Conservation (phyloP, 768 basidiomycete genomes). For the Ramaria sp. region DNA sequence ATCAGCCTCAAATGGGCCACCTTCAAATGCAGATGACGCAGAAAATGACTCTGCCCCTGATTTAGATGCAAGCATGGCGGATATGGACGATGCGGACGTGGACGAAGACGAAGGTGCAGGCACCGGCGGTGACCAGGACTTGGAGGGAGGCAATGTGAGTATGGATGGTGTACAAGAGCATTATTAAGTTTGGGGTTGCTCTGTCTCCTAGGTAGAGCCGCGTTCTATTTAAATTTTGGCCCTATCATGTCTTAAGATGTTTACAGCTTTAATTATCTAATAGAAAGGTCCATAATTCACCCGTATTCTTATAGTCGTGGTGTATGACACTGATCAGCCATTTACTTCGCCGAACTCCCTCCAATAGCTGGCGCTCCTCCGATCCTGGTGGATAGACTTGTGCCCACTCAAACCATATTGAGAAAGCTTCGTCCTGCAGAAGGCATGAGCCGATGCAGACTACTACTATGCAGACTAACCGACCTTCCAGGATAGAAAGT, state of each 20-base stretch:
- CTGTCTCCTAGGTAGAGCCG: too few species aligned
- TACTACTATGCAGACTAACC: constrained; percentile 11
- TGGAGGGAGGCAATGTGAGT: constrained; percentile 14
- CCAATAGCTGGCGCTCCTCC: constrained; percentile 59
- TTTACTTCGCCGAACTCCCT: constrained; percentile 54
- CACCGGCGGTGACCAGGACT: constrained; percentile 27
- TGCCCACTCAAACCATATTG: constrained; percentile 94
- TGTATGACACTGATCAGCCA: constrained; percentile 93
- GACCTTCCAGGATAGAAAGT: constrained; percentile 96
- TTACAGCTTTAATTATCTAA: constrained; percentile 25
- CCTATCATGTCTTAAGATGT: background rate
- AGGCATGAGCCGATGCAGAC: constrained; percentile 5
- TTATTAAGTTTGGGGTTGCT: too few species aligned
- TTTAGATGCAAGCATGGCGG: constrained; percentile 57
- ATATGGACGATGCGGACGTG: constrained; percentile 35
- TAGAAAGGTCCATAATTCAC: constrained; percentile 81
- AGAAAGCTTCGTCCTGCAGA: constrained; percentile 85
- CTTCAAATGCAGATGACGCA: constrained; percentile 17
- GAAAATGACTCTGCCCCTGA: constrained; percentile 27
- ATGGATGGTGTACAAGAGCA: background rate
- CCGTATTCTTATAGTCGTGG: constrained; percentile 77
- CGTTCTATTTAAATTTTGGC: too few species aligned
- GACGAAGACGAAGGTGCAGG: constrained; percentile 28
- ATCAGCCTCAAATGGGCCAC: constrained; percentile 20
- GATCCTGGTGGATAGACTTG: constrained; percentile 73